Evolutionary conservation across 805 yeast species (phyloP), one percentile per base, ranked within the genome.

Genomic region (Yarrowia deformans): DNA sequence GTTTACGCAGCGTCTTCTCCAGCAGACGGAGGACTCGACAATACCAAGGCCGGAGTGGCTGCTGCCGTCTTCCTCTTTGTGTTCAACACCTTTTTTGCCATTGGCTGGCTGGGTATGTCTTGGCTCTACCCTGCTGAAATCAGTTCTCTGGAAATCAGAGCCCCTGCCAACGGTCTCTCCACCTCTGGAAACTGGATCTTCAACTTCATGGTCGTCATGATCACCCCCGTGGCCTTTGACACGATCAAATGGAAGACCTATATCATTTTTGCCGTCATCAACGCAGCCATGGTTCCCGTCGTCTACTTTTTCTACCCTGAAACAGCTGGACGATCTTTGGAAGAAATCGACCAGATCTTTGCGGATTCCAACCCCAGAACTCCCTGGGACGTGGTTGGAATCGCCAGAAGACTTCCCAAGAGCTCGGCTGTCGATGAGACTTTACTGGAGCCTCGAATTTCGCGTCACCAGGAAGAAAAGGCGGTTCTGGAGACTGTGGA

Each of bases 21-120:
- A 3, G 43, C 23, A 19, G 58, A 54, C 10, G 58, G 58, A 18
- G 58, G 58, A 35, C 58, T 54, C 43, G 58, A 54, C 18, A 54
- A 54, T 18, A 18, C 4, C 12, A 35, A 13, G 6, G 58, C 58
- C 12, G 58, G 58, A 91, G 0, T 82, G 52, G 49, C 49, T 13
- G 58, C 58, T 37, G 58, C 58, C 18, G 58, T 54, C 13, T 54
- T 54, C 18, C 58, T 54, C 3, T 54, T 54, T 18, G 58, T 54
- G 18, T 54, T 54, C 43, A 54, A 54, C 58, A 54, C 58, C 9
- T 54, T 54, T 16, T 56, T 56, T 32, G 46, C 64, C 10, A 56
- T 56, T 13, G 64, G 64, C 5, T 56, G 49, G 49, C 46, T 42
- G 8, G 49, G 64, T 3, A 43, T 56, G 49, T 54, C 58, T 1